These are phyloP conservation scores for Elaeis guineensis DNA, from an alignment of 176 grass and related monocot species.

Conservation along the genomic window DNA sequence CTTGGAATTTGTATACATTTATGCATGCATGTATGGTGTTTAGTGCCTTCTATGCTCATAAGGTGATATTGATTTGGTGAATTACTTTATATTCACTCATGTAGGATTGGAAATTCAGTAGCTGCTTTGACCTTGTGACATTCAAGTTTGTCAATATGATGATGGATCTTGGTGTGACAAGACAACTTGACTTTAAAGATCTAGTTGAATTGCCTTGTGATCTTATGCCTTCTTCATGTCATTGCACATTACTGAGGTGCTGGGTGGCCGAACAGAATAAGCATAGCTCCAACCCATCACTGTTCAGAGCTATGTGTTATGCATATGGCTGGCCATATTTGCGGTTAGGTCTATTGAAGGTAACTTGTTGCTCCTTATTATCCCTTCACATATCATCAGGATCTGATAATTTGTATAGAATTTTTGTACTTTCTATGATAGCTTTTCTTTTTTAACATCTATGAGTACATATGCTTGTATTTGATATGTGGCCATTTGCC, in stretches of 20 bases:
- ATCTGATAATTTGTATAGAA: too few species aligned
- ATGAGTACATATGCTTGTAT: too few species aligned
- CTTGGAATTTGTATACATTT: too few species aligned
- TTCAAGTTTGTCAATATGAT: constrained; percentile 77
- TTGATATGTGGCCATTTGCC: too few species aligned
- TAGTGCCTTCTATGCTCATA: too few species aligned
- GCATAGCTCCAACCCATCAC: constrained; percentile 39
- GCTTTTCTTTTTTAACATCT: too few species aligned
- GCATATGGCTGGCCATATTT: constrained; percentile 82
- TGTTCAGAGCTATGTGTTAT: constrained; percentile 63
- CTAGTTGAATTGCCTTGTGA: constrained; percentile 70
- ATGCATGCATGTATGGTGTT: too few species aligned
- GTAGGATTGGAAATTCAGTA: constrained; percentile 32
- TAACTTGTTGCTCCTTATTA: constrained; percentile 18
- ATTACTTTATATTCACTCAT: constrained; percentile 8
- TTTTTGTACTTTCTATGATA: too few species aligned
- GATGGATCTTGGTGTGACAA: constrained; percentile 69
- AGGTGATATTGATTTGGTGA: too few species aligned
- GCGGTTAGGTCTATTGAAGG: constrained; percentile 77
- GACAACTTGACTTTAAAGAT: constrained; percentile 80
- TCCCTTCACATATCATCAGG: too few species aligned
- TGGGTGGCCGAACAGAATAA: constrained; percentile 60
- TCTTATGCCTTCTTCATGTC: constrained; percentile 46
- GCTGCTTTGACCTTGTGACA: constrained; percentile 44
- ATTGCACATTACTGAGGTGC: constrained; percentile 49